Evolutionary conservation across 1,284 basidiomycete species (phyloP).

Genomic region (Malassezia sp.): DNA sequence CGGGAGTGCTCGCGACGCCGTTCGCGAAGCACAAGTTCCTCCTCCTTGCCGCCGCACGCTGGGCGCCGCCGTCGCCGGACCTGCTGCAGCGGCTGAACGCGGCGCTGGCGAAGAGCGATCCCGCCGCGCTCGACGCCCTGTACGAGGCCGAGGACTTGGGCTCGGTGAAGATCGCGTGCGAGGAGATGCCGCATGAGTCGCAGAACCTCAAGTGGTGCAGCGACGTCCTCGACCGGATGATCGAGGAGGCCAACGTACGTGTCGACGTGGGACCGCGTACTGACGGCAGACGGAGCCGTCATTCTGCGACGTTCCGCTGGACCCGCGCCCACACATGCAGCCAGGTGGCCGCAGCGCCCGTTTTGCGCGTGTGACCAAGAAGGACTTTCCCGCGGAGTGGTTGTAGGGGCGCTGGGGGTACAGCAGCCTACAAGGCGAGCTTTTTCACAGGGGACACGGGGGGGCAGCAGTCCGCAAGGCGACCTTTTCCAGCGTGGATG

Average conservation of each 20-base stretch:
- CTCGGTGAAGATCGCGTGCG: constrained; percentile 45
- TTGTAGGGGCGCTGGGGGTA: too few relatives aligned
- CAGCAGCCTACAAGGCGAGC: too few relatives aligned
- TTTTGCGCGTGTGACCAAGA: constrained; percentile 25
- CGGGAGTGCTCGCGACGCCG: constrained; percentile 20
- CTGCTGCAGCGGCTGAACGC: constrained; percentile 4
- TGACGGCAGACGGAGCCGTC: not conserved
- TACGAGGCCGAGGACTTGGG: constrained; percentile 11
- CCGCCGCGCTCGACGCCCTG: not conserved
- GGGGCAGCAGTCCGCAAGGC: too few relatives aligned
- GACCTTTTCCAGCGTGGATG: too few relatives aligned
- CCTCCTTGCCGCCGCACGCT: constrained; percentile 44
- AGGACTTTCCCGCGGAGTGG: constrained; percentile 47
- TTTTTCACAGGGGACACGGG: too few relatives aligned
- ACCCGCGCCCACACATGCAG: constrained; percentile 26
- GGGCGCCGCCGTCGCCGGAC: constrained; percentile 13
- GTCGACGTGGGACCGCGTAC: too few relatives aligned
- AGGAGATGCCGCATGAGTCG: constrained; percentile 40
- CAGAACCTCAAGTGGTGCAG: constrained; percentile 50
- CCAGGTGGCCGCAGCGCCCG: constrained; percentile 15
- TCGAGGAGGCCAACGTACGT: constrained; percentile 42
- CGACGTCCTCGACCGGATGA: constrained; percentile 46
- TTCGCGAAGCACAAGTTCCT: constrained; percentile 46
- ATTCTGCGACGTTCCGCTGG: constrained; percentile 39
- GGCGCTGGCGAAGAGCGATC: constrained; percentile 5